Evolutionary conservation across 495 filamentous ascomycete genomes (phyloP), one percentile per base, ranked within the genome.

Genomic region (Penicillium manginii): DNA sequence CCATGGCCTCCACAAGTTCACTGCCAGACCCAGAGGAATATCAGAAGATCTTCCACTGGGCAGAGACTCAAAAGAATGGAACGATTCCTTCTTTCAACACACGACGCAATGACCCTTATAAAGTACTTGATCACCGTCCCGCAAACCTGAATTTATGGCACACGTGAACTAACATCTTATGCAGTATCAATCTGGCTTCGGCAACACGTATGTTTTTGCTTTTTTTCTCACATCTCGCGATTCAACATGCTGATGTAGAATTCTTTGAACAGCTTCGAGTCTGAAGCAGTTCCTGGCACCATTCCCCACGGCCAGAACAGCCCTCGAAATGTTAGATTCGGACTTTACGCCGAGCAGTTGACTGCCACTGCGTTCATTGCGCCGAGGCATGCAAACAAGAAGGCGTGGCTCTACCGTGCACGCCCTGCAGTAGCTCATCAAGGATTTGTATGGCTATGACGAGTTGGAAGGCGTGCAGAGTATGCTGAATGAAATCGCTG

Each of bases 11-110:
- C 6, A 66, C 64, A 54, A 58, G 55, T 37, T 52, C 62, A 3
- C 55, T 71, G 11, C 52, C 70, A 4, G 67, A 74, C 52, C 73
- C 70, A 51, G 61, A 68, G 60, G 81, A 83, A 54, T 84, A 83
- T 64, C 80, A 83, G 61, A 76, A 81, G 49, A 81, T 84, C 52
- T 83, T 84, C 74, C 81, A 83, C 64, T 83, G 81, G 81, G 81
- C 80, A 11, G 81, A 83, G 65, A 83, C 81, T 2, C 81, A 84
- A 53, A 78, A 83, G 66, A 72, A 82, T 67, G 79, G 70, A 17
- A 56, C 65, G 1, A 75, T 81, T 40, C 79, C 79, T 48, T 81
- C 79, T 8, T 82, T 82, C 54, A 61, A 59, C 43, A 78, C 72
- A 50, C 72, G 80, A 55, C 75, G 74, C 49, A 84, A 83, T 63